Base-by-base conservation (phyloP, 2,329 filamentous ascomycete species). In the Penicillium palitans region DNA sequence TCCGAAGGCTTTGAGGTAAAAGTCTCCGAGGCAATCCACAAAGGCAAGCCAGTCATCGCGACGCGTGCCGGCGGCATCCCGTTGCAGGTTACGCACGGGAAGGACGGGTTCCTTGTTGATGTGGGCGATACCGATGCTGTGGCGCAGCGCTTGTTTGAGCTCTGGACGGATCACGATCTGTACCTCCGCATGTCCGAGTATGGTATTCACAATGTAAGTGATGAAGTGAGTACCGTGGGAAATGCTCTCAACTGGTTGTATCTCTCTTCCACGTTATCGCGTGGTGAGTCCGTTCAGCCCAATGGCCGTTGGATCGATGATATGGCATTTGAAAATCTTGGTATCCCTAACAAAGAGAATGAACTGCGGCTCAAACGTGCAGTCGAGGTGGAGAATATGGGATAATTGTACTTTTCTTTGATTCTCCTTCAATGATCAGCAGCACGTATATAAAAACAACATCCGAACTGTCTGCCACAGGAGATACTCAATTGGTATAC, bases 1-100 rank as follows among this genome's bases (percentile, higher is more conserved):
- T 84, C 89, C 37, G 90, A 95, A 71, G 90, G 90, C 0, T 95
- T 95, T 66, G 90, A 95, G 74, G 88, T 95, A 66, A 95, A 95
- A 75, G 90, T 95, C 6, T 91, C 88, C 0, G 91, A 95, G 74
- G 90, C 89, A 1, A 80, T 93, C 24, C 90, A 93, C 70, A 90
- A 91, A 45, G 90, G 90, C 15, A 85, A 88, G 2, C 90, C 90
- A 1, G 83, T 92, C 67, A 91, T 95, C 61, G 89, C 88, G 3
- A 90, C 88, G 1, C 80, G 81, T 21, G 87, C 87, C 1, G 90
- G 90, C n/a, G 90, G 90, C 12, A 93, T 95, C 53, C 90, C 90
- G 1, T 79, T 93, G 5, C 90, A 95, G 71, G 83, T 95, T 57
- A 82, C 89, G 72, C 79, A 93, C 66, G 80, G 81, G 37, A 84